Evolutionary conservation across 1,284 basidiomycete species (phyloP).

Genomic region (Amylostereum areolatum): DNA sequence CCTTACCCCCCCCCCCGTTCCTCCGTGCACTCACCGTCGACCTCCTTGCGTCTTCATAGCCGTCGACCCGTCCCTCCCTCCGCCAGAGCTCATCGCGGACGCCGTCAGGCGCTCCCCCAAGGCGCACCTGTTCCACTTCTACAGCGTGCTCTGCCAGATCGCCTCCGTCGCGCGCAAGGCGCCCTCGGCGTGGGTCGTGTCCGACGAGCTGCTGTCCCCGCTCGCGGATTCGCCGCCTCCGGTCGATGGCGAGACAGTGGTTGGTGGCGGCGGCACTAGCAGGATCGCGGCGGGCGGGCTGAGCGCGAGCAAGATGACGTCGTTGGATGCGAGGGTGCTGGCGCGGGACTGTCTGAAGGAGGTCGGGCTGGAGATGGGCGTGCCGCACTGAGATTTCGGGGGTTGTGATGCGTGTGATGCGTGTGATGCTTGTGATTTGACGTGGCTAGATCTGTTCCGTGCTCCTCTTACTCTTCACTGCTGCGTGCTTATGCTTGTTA

Average conservation of each 20-base stretch:
- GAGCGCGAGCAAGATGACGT: constrained; percentile 29
- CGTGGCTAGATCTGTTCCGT: too few species aligned
- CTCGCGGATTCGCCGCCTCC: not conserved
- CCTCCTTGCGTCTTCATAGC: constrained; percentile 19
- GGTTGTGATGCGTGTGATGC: too few species aligned
- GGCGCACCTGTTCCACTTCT: constrained; percentile 84
- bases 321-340: constrained; percentile 62
- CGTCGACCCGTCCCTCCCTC: constrained; percentile 38
- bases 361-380: constrained; percentile 69
- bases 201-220: constrained; percentile 10
- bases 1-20: not conserved
- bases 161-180: constrained; percentile 60
- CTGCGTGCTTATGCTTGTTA: too few species aligned
- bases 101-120: constrained; percentile 65
- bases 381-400: constrained; percentile 14
- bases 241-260: not conserved
- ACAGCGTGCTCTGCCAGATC: constrained; percentile 73
- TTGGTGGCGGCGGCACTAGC: not conserved
- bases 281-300: constrained; percentile 21
- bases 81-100: constrained; percentile 54
- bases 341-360: constrained; percentile 67
- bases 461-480: too few species aligned
- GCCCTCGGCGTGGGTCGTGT: constrained; percentile 59
- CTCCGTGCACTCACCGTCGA: constrained; percentile 7
- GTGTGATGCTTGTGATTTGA: too few species aligned